phyloP scores from a whole-genome alignment of 768 basidiomycete species.

The Suillus subalutaceus region DNA sequence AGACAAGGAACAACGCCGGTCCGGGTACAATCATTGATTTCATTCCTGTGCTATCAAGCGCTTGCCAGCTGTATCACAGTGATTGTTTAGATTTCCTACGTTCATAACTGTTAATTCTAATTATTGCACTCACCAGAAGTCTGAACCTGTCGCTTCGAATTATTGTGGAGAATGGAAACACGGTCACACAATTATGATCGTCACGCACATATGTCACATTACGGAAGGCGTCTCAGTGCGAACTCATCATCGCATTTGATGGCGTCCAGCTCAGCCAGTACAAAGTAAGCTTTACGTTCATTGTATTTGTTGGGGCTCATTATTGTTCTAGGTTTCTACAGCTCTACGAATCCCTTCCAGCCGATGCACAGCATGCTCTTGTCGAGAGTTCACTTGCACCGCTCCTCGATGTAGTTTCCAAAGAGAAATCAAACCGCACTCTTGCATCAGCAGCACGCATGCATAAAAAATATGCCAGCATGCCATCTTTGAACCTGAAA shows the following conservation, averaged over 20 bases:
- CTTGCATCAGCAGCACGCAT: constrained; percentile 43
- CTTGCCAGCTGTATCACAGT: not conserved
- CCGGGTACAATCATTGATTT: constrained; percentile 13
- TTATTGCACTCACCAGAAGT: not conserved
- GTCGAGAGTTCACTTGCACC: constrained; percentile 53
- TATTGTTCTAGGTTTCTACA: constrained; percentile 41
- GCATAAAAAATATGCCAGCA: constrained; percentile 38
- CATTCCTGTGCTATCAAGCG: not conserved
- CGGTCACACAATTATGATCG: not conserved
- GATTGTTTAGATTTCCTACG: constrained; percentile 13
- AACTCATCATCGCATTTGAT: constrained; percentile 2
- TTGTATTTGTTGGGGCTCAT: not conserved
- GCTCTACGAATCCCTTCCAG: constrained; percentile 54
- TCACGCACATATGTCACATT: constrained; percentile 4
- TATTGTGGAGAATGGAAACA: not conserved
- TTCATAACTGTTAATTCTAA: constrained; percentile 12
- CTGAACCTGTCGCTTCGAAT: not conserved
- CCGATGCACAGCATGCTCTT: constrained; percentile 51
- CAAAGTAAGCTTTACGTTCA: constrained; percentile 12
- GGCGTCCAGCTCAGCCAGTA: constrained; percentile 19
- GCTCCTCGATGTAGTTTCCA: constrained; percentile 48
- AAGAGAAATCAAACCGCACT: constrained; percentile 41
- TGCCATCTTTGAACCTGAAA: constrained; percentile 55
- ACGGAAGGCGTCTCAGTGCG: not conserved
- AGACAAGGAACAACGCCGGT: constrained; percentile 14